phyloP scores from a whole-genome alignment of 345 rosid genomes.

The Euphorbia tirucalli region DNA sequence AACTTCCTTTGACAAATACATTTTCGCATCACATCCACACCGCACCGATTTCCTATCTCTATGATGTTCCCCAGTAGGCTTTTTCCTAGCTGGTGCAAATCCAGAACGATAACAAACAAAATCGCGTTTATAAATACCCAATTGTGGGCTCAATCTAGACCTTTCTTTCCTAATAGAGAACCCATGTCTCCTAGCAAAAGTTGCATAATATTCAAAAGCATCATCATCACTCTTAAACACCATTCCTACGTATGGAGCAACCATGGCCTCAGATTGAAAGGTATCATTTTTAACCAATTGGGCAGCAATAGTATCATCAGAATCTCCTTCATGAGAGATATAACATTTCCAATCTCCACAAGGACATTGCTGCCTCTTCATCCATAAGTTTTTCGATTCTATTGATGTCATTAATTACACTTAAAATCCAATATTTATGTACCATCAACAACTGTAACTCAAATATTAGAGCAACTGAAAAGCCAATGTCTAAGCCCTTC shows the following conservation, averaged over 20 bases:
- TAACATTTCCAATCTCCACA: constrained; percentile 97
- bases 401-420: constrained; percentile 5
- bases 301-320: constrained; percentile 42
- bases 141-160: constrained; percentile 80
- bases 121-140: constrained; percentile 83
- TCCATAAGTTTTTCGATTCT: constrained; percentile 73
- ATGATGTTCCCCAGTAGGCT: constrained; percentile 79
- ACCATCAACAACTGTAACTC: neutral
- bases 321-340: constrained; percentile 60
- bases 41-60: constrained; percentile 90
- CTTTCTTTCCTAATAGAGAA: constrained; percentile 90
- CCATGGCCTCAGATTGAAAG: constrained; percentile 42
- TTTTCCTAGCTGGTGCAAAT: constrained; percentile 82
- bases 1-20: constrained; percentile 77
- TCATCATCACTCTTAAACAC: constrained; percentile 74
- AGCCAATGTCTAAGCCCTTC: neutral
- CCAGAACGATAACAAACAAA: constrained; percentile 97
- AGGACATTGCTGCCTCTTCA: constrained; percentile 84
- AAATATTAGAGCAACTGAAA: neutral
- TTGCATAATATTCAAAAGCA: constrained; percentile 79
- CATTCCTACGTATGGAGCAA: constrained; percentile 83
- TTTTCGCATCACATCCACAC: constrained; percentile 91
- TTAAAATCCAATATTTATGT: neutral
- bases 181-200: constrained; percentile 79
- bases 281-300: constrained; percentile 42